Evolutionary conservation across 208 protist species (phyloP).

Genomic region (Acanthamoeba quina): DNA sequence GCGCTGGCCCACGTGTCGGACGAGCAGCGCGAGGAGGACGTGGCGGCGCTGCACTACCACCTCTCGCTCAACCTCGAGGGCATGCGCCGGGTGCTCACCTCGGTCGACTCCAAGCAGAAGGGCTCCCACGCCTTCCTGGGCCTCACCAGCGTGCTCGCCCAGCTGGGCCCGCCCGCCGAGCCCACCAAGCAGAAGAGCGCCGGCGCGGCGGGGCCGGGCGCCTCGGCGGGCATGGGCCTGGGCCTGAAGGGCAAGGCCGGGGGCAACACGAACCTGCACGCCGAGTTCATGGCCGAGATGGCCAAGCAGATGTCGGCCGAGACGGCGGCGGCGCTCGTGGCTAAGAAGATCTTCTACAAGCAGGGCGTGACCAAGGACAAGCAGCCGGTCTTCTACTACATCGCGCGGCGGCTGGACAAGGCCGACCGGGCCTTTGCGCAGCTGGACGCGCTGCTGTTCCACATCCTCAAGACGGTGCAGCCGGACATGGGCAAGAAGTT

Average conservation of each 20-base stretch:
- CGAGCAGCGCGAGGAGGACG: constrained; percentile 77
- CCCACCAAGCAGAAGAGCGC: constrained; percentile 50
- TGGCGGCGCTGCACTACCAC: constrained; percentile 72
- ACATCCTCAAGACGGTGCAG: constrained; percentile 81
- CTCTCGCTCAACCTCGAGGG: constrained; percentile 67
- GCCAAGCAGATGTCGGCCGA: constrained; percentile 25
- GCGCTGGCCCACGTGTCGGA: background rate
- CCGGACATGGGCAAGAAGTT: constrained; percentile 65
- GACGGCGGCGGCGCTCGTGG: background rate
- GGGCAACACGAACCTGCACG: background rate
- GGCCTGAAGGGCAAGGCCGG: too few species aligned
- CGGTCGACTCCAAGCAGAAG: background rate
- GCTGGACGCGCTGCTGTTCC: constrained; percentile 66
- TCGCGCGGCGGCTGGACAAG: constrained; percentile 71
- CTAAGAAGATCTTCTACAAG: constrained; percentile 80
- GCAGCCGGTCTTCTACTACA: constrained; percentile 81
- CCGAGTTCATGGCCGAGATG: constrained; percentile 53
- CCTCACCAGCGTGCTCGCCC: constrained; percentile 60
- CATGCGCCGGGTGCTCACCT: constrained; percentile 27
- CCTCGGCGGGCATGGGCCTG: background rate
- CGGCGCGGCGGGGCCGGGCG: background rate
- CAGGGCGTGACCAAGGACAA: constrained; percentile 77
- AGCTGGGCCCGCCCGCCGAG: constrained; percentile 78
- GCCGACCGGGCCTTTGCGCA: constrained; percentile 1
- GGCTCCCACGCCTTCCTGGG: background rate